A percentile compares a stretch with the other conserved stretches of the same genome.
Conservation (phyloP, 169 alveolate genomes). For the Prorocentrum cordatum region DNA sequence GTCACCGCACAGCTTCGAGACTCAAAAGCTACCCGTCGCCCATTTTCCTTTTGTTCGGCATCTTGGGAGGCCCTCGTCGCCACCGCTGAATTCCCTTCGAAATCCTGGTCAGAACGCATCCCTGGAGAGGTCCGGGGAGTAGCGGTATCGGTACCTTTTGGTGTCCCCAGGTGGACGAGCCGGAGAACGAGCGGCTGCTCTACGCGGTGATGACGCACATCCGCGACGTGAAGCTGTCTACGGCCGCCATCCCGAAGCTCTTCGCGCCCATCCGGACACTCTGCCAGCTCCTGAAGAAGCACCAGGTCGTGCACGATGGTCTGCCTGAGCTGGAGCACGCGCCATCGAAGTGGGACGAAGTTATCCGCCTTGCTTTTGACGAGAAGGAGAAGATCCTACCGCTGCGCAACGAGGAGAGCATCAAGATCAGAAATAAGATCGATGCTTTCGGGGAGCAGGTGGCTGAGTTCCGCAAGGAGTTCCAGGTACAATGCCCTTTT, state of each 20-base stretch:
- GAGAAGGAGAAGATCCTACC: conserved; percentile 84
- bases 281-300: conserved; percentile 77
- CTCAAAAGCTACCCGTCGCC: too few species aligned
- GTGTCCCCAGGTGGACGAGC: too few species aligned
- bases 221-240: conserved; percentile 84
- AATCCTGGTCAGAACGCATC: too few species aligned
- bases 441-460: conserved; percentile 79
- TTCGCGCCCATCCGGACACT: conserved; percentile 78
- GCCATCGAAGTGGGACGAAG: conserved; percentile 82
- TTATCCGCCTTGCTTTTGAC: conserved; percentile 82
- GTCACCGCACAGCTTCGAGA: too few species aligned
- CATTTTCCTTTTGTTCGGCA: too few species aligned
- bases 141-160: too few species aligned
- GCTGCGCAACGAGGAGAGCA: conserved; percentile 26
- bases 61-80: too few species aligned
- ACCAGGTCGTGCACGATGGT: conserved; percentile 84
- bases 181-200: conserved; percentile 79
- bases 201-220: conserved; percentile 85
- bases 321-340: conserved; percentile 83
- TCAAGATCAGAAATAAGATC: conserved; percentile 79
- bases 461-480: conserved; percentile 71
- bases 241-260: conserved; percentile 77
- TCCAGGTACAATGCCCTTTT: conserved; percentile 72
- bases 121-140: too few species aligned
- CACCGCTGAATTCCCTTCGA: too few species aligned